Percentiles rank a stretch among this genome's conserved stretches.
These are phyloP conservation scores for Boletus semigastroideus DNA, from an alignment of 1,284 basidiomycete species.

Conservation along the genomic window DNA sequence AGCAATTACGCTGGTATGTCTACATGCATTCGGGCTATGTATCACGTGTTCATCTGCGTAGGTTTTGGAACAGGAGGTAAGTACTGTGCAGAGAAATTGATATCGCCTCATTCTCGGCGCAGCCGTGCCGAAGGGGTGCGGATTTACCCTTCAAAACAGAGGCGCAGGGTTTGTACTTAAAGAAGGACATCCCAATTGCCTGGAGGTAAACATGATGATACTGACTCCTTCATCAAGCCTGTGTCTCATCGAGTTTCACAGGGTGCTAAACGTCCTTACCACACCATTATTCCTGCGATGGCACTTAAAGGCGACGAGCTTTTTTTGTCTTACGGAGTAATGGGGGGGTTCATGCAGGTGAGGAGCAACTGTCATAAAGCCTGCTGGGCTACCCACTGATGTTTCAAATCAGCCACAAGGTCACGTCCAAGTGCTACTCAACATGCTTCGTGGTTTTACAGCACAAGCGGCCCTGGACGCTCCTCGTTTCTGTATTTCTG, in stretches of 20 bases:
- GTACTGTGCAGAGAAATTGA: slow-evolving; percentile 26
- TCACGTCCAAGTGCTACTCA: slow-evolving; percentile 92
- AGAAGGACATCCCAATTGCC: slow-evolving; percentile 81
- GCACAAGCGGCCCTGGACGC: slow-evolving; percentile 88
- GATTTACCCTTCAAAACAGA: slow-evolving; percentile 95
- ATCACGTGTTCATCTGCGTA: slow-evolving; percentile 5
- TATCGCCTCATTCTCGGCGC: slow-evolving; percentile 10
- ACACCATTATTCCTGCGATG: slow-evolving; percentile 94
- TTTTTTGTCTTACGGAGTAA: slow-evolving; percentile 88
- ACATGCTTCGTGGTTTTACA: slow-evolving; percentile 83
- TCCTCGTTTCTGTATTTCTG: slow-evolving; percentile 93
- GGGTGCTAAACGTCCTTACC: slow-evolving; percentile 89
- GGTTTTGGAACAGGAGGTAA: slow-evolving; percentile 82
- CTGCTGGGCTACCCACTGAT: background rate
- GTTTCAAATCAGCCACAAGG: slow-evolving; percentile 69
- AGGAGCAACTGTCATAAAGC: slow-evolving; percentile 6
- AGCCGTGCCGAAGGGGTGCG: slow-evolving; percentile 90
- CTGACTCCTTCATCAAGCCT: background rate
- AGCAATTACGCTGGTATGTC: slow-evolving; percentile 81
- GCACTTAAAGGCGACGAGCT: slow-evolving; percentile 81
- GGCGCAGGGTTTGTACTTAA: slow-evolving; percentile 82
- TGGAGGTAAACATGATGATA: slow-evolving; percentile 47
- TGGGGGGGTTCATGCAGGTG: slow-evolving; percentile 95
- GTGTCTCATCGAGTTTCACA: slow-evolving; percentile 24
- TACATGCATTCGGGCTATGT: background rate